Evolutionary conservation across 1,139 yeast genomes (phyloP), one percentile per base, ranked within the genome.

Genomic region (Candida sanyaensis): DNA sequence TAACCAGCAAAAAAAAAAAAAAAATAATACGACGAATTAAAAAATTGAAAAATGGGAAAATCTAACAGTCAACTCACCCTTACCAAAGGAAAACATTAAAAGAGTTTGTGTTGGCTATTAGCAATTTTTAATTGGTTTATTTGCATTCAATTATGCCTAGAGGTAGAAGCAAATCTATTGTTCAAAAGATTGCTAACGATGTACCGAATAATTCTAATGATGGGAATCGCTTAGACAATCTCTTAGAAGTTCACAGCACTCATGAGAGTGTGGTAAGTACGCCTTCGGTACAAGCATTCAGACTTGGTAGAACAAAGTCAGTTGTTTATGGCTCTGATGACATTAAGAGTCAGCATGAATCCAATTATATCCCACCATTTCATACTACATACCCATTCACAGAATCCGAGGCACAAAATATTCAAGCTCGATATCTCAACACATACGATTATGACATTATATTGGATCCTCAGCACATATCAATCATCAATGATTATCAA

Each of bases 141-240:
- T 26, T 4, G 6, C 10, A 26, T 10, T 17, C 9, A 26, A 11
- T 28, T 23, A 71, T 70, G 76, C 56, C 71, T 41, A 60, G 79
- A 50, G 60, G 58, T 23, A 64, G 86, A 60, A 73, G 83, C 46
- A 73, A 75, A 50, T 81, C 87, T 4, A 74, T 80, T 50, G 85
- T 81, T 2, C 71, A 71, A 49, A 60, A 62, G 46, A 71, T 75
- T 36, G 78, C 80, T 4, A 63, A 65, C 49, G 77, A 72, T 37
- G 66, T 68, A 13, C 77, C 75, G 5, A 50, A 17, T 5, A 36
- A 62, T 6, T 62, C 60, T 45, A 54, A 55, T 9, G 65, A 13
- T 7, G 32, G 60, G 6, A 66, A 60, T 11, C 52, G 50, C n/a
- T 43, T 56, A 33, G 45, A 55, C 43, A 36, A 37, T 27, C 12